Percentiles rank a stretch among this genome's conserved stretches.
Conservation (phyloP, 768 basidiomycete genomes). For the Mycena maculata region DNA sequence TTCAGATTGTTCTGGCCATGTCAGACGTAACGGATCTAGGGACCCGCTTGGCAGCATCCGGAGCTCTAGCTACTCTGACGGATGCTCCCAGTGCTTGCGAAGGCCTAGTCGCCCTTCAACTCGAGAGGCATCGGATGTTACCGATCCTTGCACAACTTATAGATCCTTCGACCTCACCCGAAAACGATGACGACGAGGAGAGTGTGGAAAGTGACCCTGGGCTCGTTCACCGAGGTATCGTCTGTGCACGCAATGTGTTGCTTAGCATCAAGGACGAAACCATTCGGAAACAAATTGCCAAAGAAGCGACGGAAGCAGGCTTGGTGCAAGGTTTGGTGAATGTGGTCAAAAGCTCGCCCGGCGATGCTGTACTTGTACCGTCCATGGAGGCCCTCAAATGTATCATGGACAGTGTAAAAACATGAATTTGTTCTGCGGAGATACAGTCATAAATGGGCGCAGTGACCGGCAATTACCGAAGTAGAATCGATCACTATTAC, state of each 20-base stretch:
- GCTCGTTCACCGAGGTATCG: conserved; percentile 80
- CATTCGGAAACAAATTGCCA: conserved; percentile 55
- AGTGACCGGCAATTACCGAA: conserved; percentile 17
- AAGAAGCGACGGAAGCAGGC: conserved; percentile 65
- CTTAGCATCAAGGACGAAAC: conserved; percentile 55
- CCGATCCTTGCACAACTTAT: conserved; percentile 74
- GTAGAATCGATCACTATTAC: conserved; percentile 15
- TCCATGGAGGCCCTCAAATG: conserved; percentile 64
- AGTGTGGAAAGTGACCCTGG: conserved; percentile 60
- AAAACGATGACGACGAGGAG: conserved; percentile 51
- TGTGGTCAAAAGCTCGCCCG: conserved; percentile 57
- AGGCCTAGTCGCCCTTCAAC: conserved; percentile 71
- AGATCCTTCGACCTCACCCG: conserved; percentile 60
- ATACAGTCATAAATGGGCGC: conserved; percentile 10
- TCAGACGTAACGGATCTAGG: conserved; percentile 87
- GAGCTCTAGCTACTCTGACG: conserved; percentile 87
- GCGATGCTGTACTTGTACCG: conserved; percentile 56
- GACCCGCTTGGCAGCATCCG: conserved; percentile 91
- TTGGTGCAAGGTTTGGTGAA: conserved; percentile 64
- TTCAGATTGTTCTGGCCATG: conserved; percentile 87
- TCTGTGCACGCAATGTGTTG: conserved; percentile 77
- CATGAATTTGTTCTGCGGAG: background rate
- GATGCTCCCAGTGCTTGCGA: conserved; percentile 69
- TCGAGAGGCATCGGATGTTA: conserved; percentile 72
- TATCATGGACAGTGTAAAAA: conserved; percentile 35